Base-by-base conservation (phyloP, 805 yeast species). In the Candida pseudoglaebosa region DNA sequence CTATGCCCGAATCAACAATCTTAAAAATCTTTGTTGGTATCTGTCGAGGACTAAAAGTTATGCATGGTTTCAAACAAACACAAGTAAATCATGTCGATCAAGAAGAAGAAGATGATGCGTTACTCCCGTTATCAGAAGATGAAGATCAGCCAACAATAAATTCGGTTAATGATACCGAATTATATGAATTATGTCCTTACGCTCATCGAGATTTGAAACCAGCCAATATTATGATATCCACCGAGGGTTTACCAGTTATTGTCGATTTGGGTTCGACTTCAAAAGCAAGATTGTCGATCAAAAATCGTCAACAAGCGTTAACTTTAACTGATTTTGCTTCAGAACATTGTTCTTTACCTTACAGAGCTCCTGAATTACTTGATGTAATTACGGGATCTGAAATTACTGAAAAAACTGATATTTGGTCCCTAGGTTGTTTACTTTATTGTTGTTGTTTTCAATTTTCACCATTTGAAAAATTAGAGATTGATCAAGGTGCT, bases 341-440 rank as follows among this genome's bases (percentile, higher is more conserved):
- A 41, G 93, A 84, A 51, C 87, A 85, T 56, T 86, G 95, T 53
- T 84, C 95, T 1, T 61, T 87, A 38, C 88, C 95, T 1, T 91
- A 84, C 57, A 67, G 95, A 29, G 95, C 97, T 0, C 98, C 98
- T 0, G 98, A 90, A 54, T 67, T 91, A 33, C 62, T 90, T 41
- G 91, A 88, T 52, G 83, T 88, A 28, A 77, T 77, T 32, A 74
- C 86, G 1, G 82, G 83, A 30, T 59, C 76, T n/a, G 60, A 60
- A 4, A 69, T 90, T 32, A 79, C 80, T 45, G 95, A 86, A 51
- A 75, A 76, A 42, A 80, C 84, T 3, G 98, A 90, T 58, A 77
- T 91, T 18, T 90, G 98, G 98, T 83, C 95, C 3, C 59, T 90
- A 20, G 98, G 98, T 0, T 88, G 96, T 53, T 69, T 88, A 1